Evolutionary conservation across 192 early-diverging fungal species (phyloP).

Genomic region (Gigaspora rosea): DNA sequence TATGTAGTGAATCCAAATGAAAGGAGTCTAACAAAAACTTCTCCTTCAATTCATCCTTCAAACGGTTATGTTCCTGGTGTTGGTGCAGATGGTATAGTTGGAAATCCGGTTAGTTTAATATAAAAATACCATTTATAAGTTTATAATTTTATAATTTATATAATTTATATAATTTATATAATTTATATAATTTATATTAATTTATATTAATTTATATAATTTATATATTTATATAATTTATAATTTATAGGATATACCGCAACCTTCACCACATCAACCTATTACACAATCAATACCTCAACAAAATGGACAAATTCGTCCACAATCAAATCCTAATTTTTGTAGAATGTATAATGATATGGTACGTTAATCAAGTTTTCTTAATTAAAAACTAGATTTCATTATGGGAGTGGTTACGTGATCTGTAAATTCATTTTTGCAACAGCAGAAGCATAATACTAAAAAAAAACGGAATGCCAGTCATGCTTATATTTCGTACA

Average conservation of each 20-base stretch:
- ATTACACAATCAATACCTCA: background rate
- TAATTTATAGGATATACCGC: background rate
- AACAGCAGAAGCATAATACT: constrained; percentile 51
- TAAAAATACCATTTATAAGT: too few species aligned
- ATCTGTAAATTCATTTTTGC: constrained; percentile 25
- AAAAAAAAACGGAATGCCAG: constrained; percentile 53
- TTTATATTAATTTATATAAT: background rate
- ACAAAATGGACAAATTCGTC: background rate
- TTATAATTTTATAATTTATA: too few species aligned
- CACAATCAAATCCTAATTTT: background rate
- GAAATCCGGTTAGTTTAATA: background rate
- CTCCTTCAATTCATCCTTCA: background rate
- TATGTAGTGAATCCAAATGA: background rate
- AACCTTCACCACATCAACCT: background rate
- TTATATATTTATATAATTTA: background rate
- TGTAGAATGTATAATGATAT: constrained; percentile 29
- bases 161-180: background rate
- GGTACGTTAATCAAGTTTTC: constrained; percentile 15
- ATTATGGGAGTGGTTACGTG: constrained; percentile 24
- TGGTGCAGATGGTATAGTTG: background rate
- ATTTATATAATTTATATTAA: background rate
- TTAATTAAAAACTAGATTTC: background rate
- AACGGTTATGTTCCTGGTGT: background rate
- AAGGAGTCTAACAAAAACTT: background rate
- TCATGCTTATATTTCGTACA: constrained; percentile 53